These are phyloP conservation scores for Sclerotinia spermophila DNA, from an alignment of 2,329 filamentous ascomycete species.

Conservation along the genomic window DNA sequence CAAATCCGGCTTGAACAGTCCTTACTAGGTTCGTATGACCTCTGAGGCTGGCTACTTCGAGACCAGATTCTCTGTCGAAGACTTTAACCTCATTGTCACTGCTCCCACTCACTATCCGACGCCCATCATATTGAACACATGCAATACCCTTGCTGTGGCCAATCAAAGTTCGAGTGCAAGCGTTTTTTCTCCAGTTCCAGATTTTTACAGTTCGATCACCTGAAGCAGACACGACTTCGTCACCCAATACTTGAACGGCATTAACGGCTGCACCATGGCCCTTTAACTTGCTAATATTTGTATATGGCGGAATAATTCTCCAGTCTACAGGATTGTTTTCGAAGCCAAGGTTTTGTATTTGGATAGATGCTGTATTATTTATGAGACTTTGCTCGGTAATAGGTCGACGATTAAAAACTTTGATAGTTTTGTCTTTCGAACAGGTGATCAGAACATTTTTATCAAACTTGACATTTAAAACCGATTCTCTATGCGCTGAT, in stretches of 20 bases:
- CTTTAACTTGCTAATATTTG: constrained; percentile 72
- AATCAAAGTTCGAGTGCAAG: constrained; percentile 71
- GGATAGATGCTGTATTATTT: constrained; percentile 52
- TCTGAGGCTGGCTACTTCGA: constrained; percentile 83
- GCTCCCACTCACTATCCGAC: constrained; percentile 90
- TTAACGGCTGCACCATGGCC: constrained; percentile 93
- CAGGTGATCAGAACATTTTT: constrained; percentile 90
- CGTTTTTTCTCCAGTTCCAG: constrained; percentile 83
- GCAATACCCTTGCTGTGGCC: constrained; percentile 95
- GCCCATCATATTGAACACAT: constrained; percentile 93
- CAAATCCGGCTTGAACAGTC: constrained; percentile 92
- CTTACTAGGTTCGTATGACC: constrained; percentile 83
- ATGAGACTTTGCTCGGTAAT: constrained; percentile 54
- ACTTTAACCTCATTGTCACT: constrained; percentile 96
- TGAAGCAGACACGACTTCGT: constrained; percentile 89
- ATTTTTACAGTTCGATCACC: constrained; percentile 92
- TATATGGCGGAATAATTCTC: constrained; percentile 61
- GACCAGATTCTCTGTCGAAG: constrained; percentile 79
- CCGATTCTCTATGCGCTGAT: constrained; percentile 81
- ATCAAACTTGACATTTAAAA: constrained; percentile 91
- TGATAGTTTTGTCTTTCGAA: constrained; percentile 95
- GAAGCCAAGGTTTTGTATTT: constrained; percentile 53
- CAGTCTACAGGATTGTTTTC: constrained; percentile 45
- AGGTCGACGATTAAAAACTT: constrained; percentile 81
- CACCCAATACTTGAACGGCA: constrained; percentile 82